phyloP scores from a whole-genome alignment of 2,329 filamentous ascomycete species.

The Pestalotiopsis sp. region DNA sequence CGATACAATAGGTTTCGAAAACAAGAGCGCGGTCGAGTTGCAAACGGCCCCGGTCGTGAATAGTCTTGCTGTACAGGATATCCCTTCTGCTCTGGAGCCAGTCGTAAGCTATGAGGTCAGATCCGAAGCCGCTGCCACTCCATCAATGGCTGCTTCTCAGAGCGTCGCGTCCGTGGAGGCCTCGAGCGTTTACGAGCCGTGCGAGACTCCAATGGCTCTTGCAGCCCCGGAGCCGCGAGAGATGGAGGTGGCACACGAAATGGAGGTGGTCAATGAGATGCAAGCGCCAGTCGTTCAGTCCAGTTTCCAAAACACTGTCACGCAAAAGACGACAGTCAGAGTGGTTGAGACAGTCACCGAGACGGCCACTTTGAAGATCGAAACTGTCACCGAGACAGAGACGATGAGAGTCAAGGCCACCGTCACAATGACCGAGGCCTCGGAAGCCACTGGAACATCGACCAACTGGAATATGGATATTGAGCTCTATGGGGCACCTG shows the following conservation, averaged over 20 bases:
- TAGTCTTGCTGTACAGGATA: constrained; percentile 14
- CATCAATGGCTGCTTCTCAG: not conserved
- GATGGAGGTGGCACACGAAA: constrained; percentile 19
- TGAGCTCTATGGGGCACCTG: not conserved
- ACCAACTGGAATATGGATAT: not conserved
- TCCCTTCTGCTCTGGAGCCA: constrained; percentile 1
- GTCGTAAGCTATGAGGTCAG: not conserved
- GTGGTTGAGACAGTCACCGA: constrained; percentile 38
- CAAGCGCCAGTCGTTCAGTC: constrained; percentile 21
- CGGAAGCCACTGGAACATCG: not conserved
- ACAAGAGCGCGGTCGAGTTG: constrained; percentile 25
- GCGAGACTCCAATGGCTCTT: not conserved
- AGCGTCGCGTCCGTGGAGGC: not conserved
- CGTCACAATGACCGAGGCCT: constrained; percentile 10
- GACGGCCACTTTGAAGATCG: constrained; percentile 22
- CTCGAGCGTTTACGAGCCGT: not conserved
- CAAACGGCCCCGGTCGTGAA: constrained; percentile 23
- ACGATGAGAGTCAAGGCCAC: constrained; percentile 31
- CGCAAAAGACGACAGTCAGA: constrained; percentile 31
- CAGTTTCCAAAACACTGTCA: constrained; percentile 21
- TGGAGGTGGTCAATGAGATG: no score
- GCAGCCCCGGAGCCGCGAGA: not conserved
- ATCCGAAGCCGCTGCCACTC: not conserved
- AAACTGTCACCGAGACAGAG: constrained; percentile 30
- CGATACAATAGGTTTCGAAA: constrained; percentile 29